A percentile compares a stretch with the other conserved stretches of the same genome.
Conservation (phyloP, 2,329 filamentous ascomycete genomes). For the Cadophora malorum region DNA sequence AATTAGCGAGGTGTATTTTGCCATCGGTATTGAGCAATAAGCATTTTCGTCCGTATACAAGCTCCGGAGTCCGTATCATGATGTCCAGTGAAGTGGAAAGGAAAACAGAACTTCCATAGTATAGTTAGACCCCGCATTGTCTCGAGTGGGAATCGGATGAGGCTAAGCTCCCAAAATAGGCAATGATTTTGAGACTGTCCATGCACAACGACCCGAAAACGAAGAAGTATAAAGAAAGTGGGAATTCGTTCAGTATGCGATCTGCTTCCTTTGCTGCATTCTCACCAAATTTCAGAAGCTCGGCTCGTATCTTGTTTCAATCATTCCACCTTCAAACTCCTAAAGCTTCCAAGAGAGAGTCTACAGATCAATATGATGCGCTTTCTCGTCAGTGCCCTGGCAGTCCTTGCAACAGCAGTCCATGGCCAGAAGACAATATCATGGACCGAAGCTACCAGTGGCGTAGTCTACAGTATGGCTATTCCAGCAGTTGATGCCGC, state of each 20-base stretch:
- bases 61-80: not conserved
- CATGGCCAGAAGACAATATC: slow-evolving; percentile 9
- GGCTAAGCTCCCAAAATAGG: slow-evolving; percentile 10
- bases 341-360: not conserved
- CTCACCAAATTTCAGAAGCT: not conserved
- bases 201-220: not conserved
- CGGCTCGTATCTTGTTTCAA: not conserved
- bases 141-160: not conserved
- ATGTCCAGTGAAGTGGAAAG: not conserved
- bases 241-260: not conserved
- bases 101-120: not conserved
- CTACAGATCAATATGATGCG: slow-evolving; percentile 12
- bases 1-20: not conserved
- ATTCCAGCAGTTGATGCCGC: slow-evolving; percentile 24
- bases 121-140: not conserved
- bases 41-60: not conserved
- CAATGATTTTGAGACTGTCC: not conserved
- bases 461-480: slow-evolving; percentile 21
- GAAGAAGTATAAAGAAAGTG: not conserved
- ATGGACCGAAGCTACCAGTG: slow-evolving; percentile 23
- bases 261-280: too few species aligned
- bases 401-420: slow-evolving; percentile 20
- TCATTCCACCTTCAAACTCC: not conserved
- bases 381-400: slow-evolving; percentile 17
- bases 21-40: not conserved